Percentiles rank a stretch among this genome's conserved stretches.
Evolutionary conservation across 2,329 filamentous ascomycete genomes (phyloP).

Genomic region (Thelonectria olida): DNA sequence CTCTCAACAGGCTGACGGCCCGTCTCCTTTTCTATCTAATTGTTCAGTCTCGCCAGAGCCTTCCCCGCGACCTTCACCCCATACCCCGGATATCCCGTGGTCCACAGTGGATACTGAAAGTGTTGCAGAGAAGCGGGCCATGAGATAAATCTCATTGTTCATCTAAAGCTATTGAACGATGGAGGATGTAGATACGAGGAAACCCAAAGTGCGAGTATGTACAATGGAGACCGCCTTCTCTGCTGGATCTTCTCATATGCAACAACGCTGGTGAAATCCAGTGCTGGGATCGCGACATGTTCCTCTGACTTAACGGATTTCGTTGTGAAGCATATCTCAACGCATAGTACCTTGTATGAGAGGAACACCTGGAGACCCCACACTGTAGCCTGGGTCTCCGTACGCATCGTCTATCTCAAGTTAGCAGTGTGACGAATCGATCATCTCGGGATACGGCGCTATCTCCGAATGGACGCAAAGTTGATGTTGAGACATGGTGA

Average conservation of each 20-base stretch:
- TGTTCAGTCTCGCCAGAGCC: neutral
- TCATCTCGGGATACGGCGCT: constrained; percentile 1
- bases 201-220: too few relatives aligned
- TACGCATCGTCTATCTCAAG: neutral
- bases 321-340: neutral
- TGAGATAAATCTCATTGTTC: neutral
- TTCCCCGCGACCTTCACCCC: constrained; percentile 7
- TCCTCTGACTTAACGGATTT: neutral
- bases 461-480: neutral
- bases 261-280: too few relatives aligned
- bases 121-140: constrained; percentile 8
- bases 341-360: neutral
- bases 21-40: constrained; percentile 3
- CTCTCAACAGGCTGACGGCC: neutral
- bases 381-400: too few relatives aligned
- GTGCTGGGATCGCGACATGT: neutral
- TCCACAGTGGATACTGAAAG: constrained; percentile 3
- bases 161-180: neutral
- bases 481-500: neutral
- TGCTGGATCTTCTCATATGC: too few relatives aligned
- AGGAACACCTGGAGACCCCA: neutral
- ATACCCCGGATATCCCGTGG: constrained; percentile 12
- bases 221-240: too few relatives aligned
- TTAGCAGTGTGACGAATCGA: neutral
- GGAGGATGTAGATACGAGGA: too few relatives aligned